Base-by-base conservation (phyloP, 2,329 filamentous ascomycete genomes). In the Paecilomyces variotii region DNA sequence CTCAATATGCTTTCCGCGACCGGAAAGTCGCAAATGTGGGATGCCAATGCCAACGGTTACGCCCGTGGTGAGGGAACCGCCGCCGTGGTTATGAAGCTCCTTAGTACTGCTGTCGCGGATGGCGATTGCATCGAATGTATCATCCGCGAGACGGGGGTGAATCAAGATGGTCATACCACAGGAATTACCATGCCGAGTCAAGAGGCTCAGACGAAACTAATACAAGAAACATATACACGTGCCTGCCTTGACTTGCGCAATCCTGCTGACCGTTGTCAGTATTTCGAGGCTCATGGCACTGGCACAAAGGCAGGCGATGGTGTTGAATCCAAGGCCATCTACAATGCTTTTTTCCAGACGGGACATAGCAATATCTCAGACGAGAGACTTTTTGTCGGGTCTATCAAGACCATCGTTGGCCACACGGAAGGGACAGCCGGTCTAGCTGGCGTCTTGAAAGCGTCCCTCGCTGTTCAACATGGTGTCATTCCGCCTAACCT, bases 1-100 rank as follows among this genome's bases (percentile, higher is more conserved):
- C 57, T 69, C 24, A 62, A 78, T 65, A 66, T 83, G 54, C 76
- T 85, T 26, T 81, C 80, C 1, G 77, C 82, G 30, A 76, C 78
- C 0, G 82, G 82, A 1, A 74, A 78, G 39, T 84, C 79, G 12
- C 78, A 77, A 55, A 80, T 76, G 69, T 80, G 74, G 70, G 76
- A 79, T 61, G 69, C 65, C 2, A 66, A 65, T 1, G 82, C 79
- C 0, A 70, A 82, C 61, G 82, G 80, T 6, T 82, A 76, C 66
- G 80, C 73, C 28, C 75, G 82, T 0, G 81, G 79, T 10, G 84
- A 86, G 56, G 82, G 82, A 0, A 67, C 83, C 10, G 76, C 76
- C 0, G 70, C 73, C 0, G 61, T 86, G 0, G 68, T 85, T 0
- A 61, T 87, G 0, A 86, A 86, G 65, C 71, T 67, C 0, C 64